Percentiles rank a stretch among this genome's conserved stretches.
These are phyloP conservation scores for Pyrus pyrifolia DNA, from an alignment of 306 rosid genomes.

Conservation along the genomic window DNA sequence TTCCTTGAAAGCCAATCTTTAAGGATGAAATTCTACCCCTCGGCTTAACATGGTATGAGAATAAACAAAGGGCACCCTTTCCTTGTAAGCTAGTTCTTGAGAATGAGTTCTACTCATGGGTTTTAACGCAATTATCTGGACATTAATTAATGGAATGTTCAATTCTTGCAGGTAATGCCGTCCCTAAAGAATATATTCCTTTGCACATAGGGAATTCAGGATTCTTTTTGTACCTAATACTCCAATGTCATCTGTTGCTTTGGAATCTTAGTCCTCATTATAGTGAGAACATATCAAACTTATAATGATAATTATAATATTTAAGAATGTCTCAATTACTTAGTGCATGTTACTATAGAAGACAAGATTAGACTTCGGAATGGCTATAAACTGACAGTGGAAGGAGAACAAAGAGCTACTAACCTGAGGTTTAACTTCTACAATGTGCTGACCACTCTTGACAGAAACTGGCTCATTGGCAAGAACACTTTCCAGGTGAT, in stretches of 20 bases:
- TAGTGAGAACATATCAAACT: not conserved
- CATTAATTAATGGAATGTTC: too few species aligned
- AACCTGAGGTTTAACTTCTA: conserved; percentile 98
- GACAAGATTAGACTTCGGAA: not conserved
- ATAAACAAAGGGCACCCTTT: too few species aligned
- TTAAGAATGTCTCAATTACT: too few species aligned
- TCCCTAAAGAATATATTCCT: not conserved
- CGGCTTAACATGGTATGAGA: not conserved
- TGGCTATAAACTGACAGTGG: not conserved
- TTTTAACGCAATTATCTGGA: too few species aligned
- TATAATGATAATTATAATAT: too few species aligned
- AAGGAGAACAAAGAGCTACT: conserved; percentile 1
- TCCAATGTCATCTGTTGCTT: too few species aligned
- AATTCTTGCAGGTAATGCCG: not conserved
- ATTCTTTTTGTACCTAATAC: not conserved
- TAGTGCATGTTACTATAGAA: too few species aligned
- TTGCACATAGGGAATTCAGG: not conserved
- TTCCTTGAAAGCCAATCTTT: not conserved
- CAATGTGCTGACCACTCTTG: conserved; percentile 72
- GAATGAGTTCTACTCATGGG: too few species aligned
- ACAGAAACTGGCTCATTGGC: conserved; percentile 87
- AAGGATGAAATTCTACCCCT: not conserved
- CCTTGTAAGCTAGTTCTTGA: too few species aligned
- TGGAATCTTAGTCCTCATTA: too few species aligned
- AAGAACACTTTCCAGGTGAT: conserved; percentile 90